Evolutionary conservation across 2,329 filamentous ascomycete genomes (phyloP).

Genomic region (Verticillium longisporum): DNA sequence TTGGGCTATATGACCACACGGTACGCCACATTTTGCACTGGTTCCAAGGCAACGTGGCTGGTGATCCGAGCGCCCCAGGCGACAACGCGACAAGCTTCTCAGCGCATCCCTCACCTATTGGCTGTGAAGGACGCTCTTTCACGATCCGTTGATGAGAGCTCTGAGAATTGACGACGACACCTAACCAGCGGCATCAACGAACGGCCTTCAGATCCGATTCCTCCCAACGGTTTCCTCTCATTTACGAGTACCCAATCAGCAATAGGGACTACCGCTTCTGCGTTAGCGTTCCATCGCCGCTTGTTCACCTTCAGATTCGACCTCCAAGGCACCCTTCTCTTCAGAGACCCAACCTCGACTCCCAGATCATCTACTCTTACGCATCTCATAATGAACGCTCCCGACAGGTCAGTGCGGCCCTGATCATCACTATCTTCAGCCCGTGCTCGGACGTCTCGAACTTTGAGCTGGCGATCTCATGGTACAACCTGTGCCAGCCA

Average conservation of each 20-base stretch:
- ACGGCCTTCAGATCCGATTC: neutral
- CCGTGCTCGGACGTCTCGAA: too few species aligned
- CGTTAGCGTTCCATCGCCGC: neutral
- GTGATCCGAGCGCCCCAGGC: neutral
- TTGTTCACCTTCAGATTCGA: neutral
- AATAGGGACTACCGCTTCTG: neutral
- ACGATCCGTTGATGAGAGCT: neutral
- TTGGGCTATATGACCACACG: neutral
- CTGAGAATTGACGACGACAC: neutral
- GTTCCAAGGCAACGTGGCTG: neutral
- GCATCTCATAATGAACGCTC: conserved; percentile 2
- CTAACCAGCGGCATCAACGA: neutral
- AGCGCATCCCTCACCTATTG: neutral
- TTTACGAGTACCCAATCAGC: too few species aligned
- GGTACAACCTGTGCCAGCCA: too few species aligned
- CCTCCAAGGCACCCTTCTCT: neutral
- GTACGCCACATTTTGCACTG: neutral
- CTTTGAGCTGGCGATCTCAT: too few species aligned
- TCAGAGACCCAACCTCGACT: neutral
- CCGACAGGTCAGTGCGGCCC: conserved; percentile 2
- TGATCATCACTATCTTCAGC: neutral
- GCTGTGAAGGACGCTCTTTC: neutral
- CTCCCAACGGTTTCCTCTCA: neutral
- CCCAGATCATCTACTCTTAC: neutral
- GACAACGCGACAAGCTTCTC: neutral